These are phyloP conservation scores for Tulasnella sp. DNA, from an alignment of 768 basidiomycete genomes.

Conservation along the genomic window DNA sequence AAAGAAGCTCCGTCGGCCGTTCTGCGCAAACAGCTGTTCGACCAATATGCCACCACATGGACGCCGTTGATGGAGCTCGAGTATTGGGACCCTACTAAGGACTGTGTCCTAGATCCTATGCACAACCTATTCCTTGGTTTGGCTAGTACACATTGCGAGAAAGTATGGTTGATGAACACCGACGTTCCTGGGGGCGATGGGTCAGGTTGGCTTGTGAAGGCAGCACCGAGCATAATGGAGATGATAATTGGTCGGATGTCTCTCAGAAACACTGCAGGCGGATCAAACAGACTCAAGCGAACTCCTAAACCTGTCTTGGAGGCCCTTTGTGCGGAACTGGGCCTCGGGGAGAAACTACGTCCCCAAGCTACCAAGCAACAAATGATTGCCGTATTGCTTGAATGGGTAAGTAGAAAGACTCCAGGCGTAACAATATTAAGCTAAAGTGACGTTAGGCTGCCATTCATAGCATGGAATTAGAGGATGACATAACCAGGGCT, in stretches of 20 bases:
- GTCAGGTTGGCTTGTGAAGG: neutral
- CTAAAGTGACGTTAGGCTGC: too few relatives aligned
- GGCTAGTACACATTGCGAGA: neutral
- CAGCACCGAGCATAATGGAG: too few relatives aligned
- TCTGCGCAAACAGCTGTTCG: too few relatives aligned
- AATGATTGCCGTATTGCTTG: neutral
- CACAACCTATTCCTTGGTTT: slow-evolving; percentile 2
- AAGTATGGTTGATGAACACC: neutral
- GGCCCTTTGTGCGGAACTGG: neutral
- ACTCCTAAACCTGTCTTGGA: neutral
- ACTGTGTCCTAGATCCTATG: neutral
- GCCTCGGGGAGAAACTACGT: neutral
- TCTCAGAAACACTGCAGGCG: too few relatives aligned
- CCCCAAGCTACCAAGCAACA: neutral
- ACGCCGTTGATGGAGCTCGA: too few relatives aligned
- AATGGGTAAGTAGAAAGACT: too few relatives aligned
- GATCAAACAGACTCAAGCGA: neutral
- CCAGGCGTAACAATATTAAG: too few relatives aligned
- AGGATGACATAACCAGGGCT: too few relatives aligned
- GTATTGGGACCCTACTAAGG: neutral
- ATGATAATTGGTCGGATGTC: too few relatives aligned
- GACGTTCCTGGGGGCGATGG: neutral
- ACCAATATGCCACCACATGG: too few relatives aligned
- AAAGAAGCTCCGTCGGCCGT: neutral
- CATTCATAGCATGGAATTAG: too few relatives aligned